Percentiles rank a stretch among this genome's conserved stretches.
These are phyloP conservation scores for Erodium maritimum DNA, from an alignment of 345 rosid species.

Conservation along the genomic window DNA sequence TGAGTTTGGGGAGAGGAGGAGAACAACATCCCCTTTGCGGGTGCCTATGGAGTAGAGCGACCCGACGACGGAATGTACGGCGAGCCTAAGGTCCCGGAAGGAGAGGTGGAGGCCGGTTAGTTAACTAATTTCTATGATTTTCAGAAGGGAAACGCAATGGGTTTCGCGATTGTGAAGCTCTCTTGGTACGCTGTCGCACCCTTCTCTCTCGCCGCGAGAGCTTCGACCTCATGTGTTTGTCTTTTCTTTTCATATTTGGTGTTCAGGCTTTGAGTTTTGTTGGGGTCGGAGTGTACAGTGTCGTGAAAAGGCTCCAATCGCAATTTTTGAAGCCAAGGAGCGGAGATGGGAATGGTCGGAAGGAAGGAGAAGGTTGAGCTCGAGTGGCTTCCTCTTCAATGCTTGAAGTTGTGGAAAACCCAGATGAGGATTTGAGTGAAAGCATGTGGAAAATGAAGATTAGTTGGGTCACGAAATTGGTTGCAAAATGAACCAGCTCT, in stretches of 20 bases:
- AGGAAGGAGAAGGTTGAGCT: slow-evolving; percentile 18
- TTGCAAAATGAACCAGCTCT: slow-evolving; percentile 82
- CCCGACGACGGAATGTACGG: slow-evolving; percentile 55
- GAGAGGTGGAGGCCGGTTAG: slow-evolving; percentile 52
- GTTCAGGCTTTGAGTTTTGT: too few relatives aligned
- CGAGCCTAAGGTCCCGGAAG: slow-evolving; percentile 57
- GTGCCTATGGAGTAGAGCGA: slow-evolving; percentile 56
- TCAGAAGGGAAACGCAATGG: too few relatives aligned
- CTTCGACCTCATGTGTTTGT: too few relatives aligned
- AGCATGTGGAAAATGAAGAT: slow-evolving; percentile 59
- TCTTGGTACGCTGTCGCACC: too few relatives aligned
- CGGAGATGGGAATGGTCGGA: slow-evolving; percentile 13
- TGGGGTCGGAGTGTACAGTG: slow-evolving; percentile 25
- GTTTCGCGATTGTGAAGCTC: too few relatives aligned
- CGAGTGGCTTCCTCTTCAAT: slow-evolving; percentile 12
- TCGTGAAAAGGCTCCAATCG: slow-evolving; percentile 34
- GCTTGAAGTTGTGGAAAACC: slow-evolving; percentile 17
- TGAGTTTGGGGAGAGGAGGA: slow-evolving; percentile 86
- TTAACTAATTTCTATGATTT: too few relatives aligned
- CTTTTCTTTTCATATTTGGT: too few relatives aligned
- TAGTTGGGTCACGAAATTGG: slow-evolving; percentile 65
- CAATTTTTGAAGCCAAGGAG: slow-evolving; percentile 27
- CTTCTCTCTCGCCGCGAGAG: too few relatives aligned
- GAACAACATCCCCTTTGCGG: slow-evolving; percentile 70
- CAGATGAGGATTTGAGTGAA: slow-evolving; percentile 37